phyloP scores from a whole-genome alignment of 2,329 filamentous ascomycete genomes.

The Verticillium dahliae region DNA sequence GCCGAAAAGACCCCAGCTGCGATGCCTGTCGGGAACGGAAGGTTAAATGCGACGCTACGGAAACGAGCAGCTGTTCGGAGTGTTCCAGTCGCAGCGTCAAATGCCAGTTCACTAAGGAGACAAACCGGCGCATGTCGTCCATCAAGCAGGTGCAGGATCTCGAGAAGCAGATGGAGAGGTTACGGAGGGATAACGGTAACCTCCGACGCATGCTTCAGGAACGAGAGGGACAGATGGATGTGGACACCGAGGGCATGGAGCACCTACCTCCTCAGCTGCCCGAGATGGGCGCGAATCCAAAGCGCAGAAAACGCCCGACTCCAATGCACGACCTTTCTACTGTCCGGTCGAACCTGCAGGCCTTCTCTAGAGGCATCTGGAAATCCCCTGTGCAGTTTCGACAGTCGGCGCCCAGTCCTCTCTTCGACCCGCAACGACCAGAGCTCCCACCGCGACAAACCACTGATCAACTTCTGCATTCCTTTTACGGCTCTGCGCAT shows the following conservation, averaged over 20 bases:
- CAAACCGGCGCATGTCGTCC: constrained; percentile 95
- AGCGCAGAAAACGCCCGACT: constrained; percentile 53
- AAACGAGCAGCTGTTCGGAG: constrained; percentile 93
- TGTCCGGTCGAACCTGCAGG: constrained; percentile 66
- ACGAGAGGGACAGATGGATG: constrained; percentile 41
- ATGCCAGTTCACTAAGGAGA: constrained; percentile 98
- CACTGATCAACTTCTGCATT: constrained; percentile 65
- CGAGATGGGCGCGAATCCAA: constrained; percentile 58
- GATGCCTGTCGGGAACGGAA: constrained; percentile 89
- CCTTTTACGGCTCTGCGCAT: constrained; percentile 74
- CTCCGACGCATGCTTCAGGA: constrained; percentile 59
- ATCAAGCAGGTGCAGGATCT: constrained; percentile 99
- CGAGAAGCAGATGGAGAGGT: constrained; percentile 78
- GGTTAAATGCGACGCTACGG: constrained; percentile 90
- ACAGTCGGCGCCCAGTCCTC: constrained; percentile 33
- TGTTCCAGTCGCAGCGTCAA: constrained; percentile 95
- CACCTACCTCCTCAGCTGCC: constrained; percentile 52
- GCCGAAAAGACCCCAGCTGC: constrained; percentile 93
- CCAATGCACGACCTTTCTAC: constrained; percentile 63
- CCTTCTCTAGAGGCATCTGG: constrained; percentile 71
- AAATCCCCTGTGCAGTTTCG: constrained; percentile 68
- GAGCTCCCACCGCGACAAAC: constrained; percentile 63
- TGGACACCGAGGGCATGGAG: constrained; percentile 39
- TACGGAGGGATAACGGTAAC: constrained; percentile 73
- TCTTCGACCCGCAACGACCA: constrained; percentile 49